A percentile compares a stretch with the other conserved stretches of the same genome.
phyloP scores from a whole-genome alignment of 1,284 basidiomycete genomes.

The Irpex sp. region DNA sequence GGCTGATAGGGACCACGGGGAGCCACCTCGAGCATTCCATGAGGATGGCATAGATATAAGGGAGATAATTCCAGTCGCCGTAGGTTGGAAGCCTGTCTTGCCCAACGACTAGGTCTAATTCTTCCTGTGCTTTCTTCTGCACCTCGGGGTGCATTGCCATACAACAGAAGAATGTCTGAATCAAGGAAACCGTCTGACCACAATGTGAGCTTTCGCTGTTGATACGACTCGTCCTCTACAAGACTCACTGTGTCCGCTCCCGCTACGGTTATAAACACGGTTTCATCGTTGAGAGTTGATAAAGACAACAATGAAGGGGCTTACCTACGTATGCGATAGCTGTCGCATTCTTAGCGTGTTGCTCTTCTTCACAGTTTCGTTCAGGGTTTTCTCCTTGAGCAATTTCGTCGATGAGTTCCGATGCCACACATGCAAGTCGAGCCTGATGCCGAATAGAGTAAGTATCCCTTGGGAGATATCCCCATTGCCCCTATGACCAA shows the following conservation, averaged over 20 bases:
- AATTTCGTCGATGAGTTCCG: not conserved
- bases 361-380: not conserved
- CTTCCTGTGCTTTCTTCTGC: constrained; percentile 27
- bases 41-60: not conserved
- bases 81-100: not conserved
- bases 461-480: too few relatives aligned
- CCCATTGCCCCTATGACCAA: too few relatives aligned
- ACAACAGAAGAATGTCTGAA: constrained; percentile 23
- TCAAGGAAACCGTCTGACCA: constrained; percentile 7
- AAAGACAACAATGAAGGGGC: not conserved
- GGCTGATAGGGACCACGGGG: not conserved
- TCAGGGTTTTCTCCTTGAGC: not conserved
- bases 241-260: not conserved
- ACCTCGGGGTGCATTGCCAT: constrained; percentile 29
- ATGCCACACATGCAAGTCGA: not conserved
- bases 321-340: not conserved
- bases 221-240: not conserved
- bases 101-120: constrained; percentile 26
- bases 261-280: not conserved
- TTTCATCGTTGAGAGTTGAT: not conserved
- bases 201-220: not conserved
- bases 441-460: not conserved
- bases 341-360: not conserved
- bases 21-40: constrained; percentile 1
- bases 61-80: not conserved